Percentiles rank a stretch among this genome's conserved stretches.
Conservation (phyloP, 352 stramenopile species). For the Peronospora tabacina region DNA sequence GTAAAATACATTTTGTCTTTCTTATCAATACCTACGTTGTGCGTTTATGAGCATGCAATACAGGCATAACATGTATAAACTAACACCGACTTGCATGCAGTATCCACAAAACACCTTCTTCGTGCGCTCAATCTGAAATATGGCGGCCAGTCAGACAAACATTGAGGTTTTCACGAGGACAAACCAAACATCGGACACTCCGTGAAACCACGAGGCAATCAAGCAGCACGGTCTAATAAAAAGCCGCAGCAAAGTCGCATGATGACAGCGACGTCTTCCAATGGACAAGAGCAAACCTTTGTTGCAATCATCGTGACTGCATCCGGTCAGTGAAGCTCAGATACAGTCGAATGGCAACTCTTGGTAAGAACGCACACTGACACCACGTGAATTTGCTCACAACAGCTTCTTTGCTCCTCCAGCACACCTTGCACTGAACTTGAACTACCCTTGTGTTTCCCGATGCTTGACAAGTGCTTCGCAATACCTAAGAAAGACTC, state of each 20-base stretch:
- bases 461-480: slow-evolving; percentile 14
- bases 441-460: slow-evolving; percentile 15
- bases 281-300: slow-evolving; percentile 64
- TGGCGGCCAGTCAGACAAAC: slow-evolving; percentile 21
- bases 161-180: slow-evolving; percentile 16
- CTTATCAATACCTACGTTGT: too few relatives aligned
- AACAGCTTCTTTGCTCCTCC: slow-evolving; percentile 15
- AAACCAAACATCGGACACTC: slow-evolving; percentile 19
- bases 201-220: slow-evolving; percentile 7
- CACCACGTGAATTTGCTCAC: slow-evolving; percentile 1
- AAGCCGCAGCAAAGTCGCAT: slow-evolving; percentile 8
- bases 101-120: too few relatives aligned
- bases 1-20: too few relatives aligned
- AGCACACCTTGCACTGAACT: slow-evolving; percentile 17
- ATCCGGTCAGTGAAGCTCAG: slow-evolving; percentile 12
- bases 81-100: not conserved
- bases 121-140: not conserved
- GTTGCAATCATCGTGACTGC: slow-evolving; percentile 47
- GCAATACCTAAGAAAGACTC: slow-evolving; percentile 9
- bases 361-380: slow-evolving; percentile 9
- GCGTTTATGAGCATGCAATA: too few relatives aligned
- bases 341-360: slow-evolving; percentile 31
- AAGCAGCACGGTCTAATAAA: slow-evolving; percentile 10
- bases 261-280: slow-evolving; percentile 11
- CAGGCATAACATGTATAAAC: too few relatives aligned